Evolutionary conservation across 73 alveolate species (phyloP).

Genomic region (Tetrahymena borealis): DNA sequence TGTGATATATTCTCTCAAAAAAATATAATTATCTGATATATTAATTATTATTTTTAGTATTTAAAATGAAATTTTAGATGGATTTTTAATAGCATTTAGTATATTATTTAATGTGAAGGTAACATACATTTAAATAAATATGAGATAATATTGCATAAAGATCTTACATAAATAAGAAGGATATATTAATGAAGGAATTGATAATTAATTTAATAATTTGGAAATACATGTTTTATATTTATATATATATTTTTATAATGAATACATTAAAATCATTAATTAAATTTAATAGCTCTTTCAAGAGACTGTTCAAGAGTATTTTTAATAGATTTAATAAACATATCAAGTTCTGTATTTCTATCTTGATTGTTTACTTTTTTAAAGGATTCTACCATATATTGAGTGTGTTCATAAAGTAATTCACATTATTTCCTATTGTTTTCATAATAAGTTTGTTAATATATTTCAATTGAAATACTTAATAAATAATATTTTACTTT

Average conservation of each 20-base stretch:
- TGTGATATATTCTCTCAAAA: too few relatives aligned
- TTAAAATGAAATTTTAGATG: too few relatives aligned
- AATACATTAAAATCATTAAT: not conserved
- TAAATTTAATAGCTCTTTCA: not conserved
- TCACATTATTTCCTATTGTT: not conserved
- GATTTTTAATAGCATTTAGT: too few relatives aligned
- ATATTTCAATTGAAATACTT: not conserved
- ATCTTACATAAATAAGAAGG: too few relatives aligned
- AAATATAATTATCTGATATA: too few relatives aligned
- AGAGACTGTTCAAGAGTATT: not conserved
- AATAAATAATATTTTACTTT: conserved; percentile 11
- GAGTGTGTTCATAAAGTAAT: not conserved
- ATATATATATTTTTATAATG: not conserved
- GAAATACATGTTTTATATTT: not conserved
- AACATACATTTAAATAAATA: too few relatives aligned
- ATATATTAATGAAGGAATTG: too few relatives aligned
- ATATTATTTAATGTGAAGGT: too few relatives aligned
- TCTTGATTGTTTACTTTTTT: not conserved
- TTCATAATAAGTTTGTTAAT: not conserved
- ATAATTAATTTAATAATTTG: too few relatives aligned
- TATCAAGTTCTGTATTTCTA: not conserved
- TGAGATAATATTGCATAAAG: too few relatives aligned
- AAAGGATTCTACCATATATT: not conserved
- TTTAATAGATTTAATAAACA: not conserved
- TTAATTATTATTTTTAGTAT: too few relatives aligned